A percentile compares a stretch with the other conserved stretches of the same genome.
Evolutionary conservation across 2,329 filamentous ascomycete genomes (phyloP).

Genomic region (Neonectria ditissima): DNA sequence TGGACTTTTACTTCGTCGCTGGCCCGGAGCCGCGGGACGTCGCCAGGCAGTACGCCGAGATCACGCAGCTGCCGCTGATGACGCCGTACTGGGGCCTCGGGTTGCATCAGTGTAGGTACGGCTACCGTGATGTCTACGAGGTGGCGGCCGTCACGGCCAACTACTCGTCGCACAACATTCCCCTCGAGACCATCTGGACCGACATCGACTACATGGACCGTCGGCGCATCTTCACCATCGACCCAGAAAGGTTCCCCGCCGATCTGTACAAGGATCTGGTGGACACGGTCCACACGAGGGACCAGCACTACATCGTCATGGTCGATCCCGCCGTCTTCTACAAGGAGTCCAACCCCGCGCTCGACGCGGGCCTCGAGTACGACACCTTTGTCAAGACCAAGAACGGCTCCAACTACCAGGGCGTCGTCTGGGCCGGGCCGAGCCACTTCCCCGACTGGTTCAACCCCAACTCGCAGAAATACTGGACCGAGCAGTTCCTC

Average conservation of each 20-base stretch:
- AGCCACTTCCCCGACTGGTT: conserved; percentile 84
- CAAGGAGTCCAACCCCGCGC: conserved; percentile 54
- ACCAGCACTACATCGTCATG: conserved; percentile 82
- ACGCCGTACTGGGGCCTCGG: conserved; percentile 74
- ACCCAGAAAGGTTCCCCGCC: conserved; percentile 72
- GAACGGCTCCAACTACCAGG: conserved; percentile 67
- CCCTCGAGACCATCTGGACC: conserved; percentile 68
- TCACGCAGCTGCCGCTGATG: conserved; percentile 69
- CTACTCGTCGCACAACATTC: conserved; percentile 73
- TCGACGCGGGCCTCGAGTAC: conserved; percentile 53
- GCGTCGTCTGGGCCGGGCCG: conserved; percentile 84
- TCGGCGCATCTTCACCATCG: conserved; percentile 66
- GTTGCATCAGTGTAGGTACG: conserved; percentile 72
- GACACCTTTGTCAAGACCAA: conserved; percentile 61
- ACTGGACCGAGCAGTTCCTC: conserved; percentile 76
- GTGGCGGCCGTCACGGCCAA: conserved; percentile 76
- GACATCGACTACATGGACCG: conserved; percentile 55
- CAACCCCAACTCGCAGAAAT: conserved; percentile 68
- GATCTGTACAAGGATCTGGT: conserved; percentile 73
- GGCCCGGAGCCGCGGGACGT: conserved; percentile 70
- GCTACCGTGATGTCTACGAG: conserved; percentile 72
- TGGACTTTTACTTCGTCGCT: conserved; percentile 77
- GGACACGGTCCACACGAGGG: conserved; percentile 71
- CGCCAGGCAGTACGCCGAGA: conserved; percentile 68
- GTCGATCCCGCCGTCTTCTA: conserved; percentile 77